Evolutionary conservation across 2,329 filamentous ascomycete species (phyloP), one percentile per base, ranked within the genome.

Genomic region (Cercospora zeae-maydis): DNA sequence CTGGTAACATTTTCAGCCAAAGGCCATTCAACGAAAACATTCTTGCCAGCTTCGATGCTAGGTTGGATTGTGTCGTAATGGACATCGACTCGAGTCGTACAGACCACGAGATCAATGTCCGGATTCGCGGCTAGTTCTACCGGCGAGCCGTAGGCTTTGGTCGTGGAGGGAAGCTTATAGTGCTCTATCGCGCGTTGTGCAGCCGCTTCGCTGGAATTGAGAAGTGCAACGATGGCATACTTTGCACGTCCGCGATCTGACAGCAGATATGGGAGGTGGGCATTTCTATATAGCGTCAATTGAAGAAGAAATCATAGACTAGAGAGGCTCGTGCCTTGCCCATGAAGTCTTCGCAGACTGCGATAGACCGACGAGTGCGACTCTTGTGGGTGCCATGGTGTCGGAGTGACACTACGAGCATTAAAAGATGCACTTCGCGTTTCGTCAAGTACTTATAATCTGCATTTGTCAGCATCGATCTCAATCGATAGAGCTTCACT

Each of bases 221-320:
- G 78, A 1, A 84, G 74, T 7, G 81, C 82, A n/a, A 78, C 76
- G 62, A 84, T 78, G 31, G 78, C 72, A 70, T 82, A 83, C 5
- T 76, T 71, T 2, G 74, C 57, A 1, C 73, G 73, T 2, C 70
- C 69, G 14, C 76, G 77, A 7, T 80, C 78, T 0, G 79, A 72
- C 0, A 82, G 82, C 2, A 88, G 81, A 70, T 87, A 87, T 0
- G 86, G 84, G 0, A 88, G 79, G 68, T 88, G 86, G 2, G 82
- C 84, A 27, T 70, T 67, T 33, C 75, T 77, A 47, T 7, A 16
- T 9, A 0, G 19, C 16, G 59, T 65, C 57, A 63, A 45, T 24
- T 31, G 11, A 19, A 14, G 33, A 7, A 51, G 16, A 13, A 52
- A 14, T 10, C 21, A 31, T 16, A 27, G n/a, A 8, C 5, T 51